Conservation (phyloP, 2,329 filamentous ascomycete species). For the Sporothrix pallida region DNA sequence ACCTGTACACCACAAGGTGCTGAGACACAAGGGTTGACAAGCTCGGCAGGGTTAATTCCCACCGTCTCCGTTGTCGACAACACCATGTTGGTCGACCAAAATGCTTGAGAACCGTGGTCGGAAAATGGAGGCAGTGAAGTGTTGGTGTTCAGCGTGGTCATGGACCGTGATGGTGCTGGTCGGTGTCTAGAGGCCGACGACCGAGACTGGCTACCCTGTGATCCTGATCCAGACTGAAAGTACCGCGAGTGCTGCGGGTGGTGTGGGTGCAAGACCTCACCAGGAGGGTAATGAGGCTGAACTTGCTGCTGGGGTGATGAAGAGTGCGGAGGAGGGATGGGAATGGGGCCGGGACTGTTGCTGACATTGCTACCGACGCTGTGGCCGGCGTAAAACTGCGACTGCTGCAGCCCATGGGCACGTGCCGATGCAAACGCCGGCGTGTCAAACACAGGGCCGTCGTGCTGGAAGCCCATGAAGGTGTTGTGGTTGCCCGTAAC, state of each 20-base stretch:
- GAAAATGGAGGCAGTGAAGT: not conserved
- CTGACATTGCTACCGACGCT: not conserved
- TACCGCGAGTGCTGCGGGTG: slow-evolving; percentile 17
- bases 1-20: no score
- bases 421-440: slow-evolving; percentile 1
- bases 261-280: not conserved
- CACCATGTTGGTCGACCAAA: slow-evolving; percentile 7
- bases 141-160: not conserved
- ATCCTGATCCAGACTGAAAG: not conserved
- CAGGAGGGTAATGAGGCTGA: not conserved
- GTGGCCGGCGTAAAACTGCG: not conserved
- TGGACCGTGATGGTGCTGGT: not conserved
- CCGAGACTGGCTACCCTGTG: not conserved
- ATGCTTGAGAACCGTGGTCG: not conserved
- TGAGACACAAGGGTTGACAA: not conserved
- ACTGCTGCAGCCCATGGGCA: not conserved
- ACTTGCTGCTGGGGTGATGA: not conserved
- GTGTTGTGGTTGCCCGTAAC: not conserved
- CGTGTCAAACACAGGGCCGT: not conserved
- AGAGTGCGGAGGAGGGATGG: not conserved
- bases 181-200: no score
- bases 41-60: not conserved
- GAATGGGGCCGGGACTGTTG: not conserved
- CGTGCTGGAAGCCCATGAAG: slow-evolving; percentile 15
- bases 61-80: slow-evolving; percentile 10